Evolutionary conservation across 2,329 filamentous ascomycete species (phyloP), one percentile per base, ranked within the genome.

Genomic region (Pestalotiopsis sp.): DNA sequence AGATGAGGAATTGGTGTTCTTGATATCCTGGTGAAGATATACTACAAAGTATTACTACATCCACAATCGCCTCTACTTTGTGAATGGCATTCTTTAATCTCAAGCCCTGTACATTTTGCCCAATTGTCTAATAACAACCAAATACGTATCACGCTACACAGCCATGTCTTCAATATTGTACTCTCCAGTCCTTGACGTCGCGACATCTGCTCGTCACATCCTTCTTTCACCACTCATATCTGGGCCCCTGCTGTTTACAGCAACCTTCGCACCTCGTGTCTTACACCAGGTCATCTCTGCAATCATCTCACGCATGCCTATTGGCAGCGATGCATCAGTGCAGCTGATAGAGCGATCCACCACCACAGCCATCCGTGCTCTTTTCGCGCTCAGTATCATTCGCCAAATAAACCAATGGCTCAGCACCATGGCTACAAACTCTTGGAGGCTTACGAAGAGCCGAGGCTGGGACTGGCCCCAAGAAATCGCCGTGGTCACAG

Each of bases 401-500:
- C 65, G 65, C 7, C 20, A 60, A 36, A 4, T 67, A 5, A 61
- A 61, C 65, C 38, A 27, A 38, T 31, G 31, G 23, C 38, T 67
- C 13, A 61, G 23, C 17, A 60, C 20, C 14, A 36, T 39, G 65
- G 65, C 65, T 17, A n/a, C 41, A 14, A 67, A 67, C 65, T 52
- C 38, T n/a, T 66, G 64, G 64, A 45, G 49, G 25, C 52, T 60
- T 12, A 45, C 65, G 0, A 14, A n/a, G 27, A 52, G 31, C 56
- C 41, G 25, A 52, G 41, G 25, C 14, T 77, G 75, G 75, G 68
- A 77, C 70, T 77, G 74, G 73, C 68, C 73, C 12, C 70, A 70
- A 25, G 75, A 77, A 65, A 69, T 76, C 38, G 75, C 75, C 25
- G 75, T 77, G n/a, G 73, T 74, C 52, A 74, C 73, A 20, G 73